Percentiles rank a stretch among this genome's conserved stretches.
These are phyloP conservation scores for Podaxis mareebaensis DNA, from an alignment of 768 basidiomycete species.

Conservation along the genomic window DNA sequence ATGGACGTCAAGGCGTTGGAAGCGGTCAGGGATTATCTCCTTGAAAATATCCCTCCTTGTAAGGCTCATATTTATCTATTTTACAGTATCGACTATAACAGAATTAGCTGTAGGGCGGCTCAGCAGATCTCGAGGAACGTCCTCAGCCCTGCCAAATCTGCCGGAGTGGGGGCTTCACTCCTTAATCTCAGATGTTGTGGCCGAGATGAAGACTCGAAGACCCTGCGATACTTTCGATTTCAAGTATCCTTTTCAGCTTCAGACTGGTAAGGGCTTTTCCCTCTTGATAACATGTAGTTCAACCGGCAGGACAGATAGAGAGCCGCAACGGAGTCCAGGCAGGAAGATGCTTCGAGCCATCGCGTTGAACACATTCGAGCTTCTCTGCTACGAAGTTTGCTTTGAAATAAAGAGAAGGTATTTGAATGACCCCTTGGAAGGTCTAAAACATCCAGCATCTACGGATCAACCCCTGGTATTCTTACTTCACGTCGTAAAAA, in stretches of 20 bases:
- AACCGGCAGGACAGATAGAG: not conserved
- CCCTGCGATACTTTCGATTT: not conserved
- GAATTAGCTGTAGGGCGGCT: conserved; percentile 2
- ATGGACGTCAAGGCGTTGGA: not conserved
- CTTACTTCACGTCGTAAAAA: not conserved
- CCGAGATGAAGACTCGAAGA: conserved; percentile 7
- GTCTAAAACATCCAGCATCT: not conserved
- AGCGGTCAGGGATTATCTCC: not conserved
- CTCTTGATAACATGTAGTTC: not conserved
- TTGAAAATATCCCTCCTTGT: conserved; percentile 8
- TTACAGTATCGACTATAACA: not conserved
- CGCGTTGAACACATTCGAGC: not conserved
- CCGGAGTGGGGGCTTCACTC: not conserved
- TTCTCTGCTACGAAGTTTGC: conserved; percentile 12
- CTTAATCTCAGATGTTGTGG: not conserved
- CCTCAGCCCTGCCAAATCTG: not conserved
- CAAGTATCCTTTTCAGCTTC: not conserved
- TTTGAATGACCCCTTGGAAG: not conserved
- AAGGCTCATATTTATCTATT: not conserved
- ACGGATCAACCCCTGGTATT: not conserved
- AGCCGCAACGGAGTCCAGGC: not conserved
- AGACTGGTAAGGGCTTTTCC: not conserved
- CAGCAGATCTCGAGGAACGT: not conserved
- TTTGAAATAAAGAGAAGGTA: conserved; percentile 6
- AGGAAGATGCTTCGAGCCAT: conserved; percentile 11